Conservation (phyloP, 805 yeast species). For the Candida ovalis region DNA sequence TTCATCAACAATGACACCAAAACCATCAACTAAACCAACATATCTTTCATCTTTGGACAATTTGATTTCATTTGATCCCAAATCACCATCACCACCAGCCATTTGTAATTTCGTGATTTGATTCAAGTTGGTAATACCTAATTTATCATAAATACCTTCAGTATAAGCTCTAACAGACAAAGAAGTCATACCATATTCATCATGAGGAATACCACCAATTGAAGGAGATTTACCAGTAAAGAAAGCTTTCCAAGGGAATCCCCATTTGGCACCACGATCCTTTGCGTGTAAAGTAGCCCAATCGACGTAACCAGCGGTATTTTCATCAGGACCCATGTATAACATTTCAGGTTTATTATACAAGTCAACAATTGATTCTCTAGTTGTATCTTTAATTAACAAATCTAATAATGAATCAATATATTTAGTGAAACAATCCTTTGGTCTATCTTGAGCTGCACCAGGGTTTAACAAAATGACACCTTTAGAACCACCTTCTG, state of each 20-base stretch:
- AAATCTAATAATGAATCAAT: constrained; percentile 88
- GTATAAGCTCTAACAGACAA: constrained; percentile 90
- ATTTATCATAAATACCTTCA: constrained; percentile 79
- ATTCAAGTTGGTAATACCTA: constrained; percentile 51
- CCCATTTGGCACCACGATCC: constrained; percentile 87
- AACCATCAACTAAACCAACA: constrained; percentile 89
- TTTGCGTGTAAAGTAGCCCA: constrained; percentile 98
- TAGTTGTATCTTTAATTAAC: constrained; percentile 64
- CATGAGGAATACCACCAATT: constrained; percentile 97
- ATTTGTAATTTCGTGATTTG: constrained; percentile 82
- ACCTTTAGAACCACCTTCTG: constrained; percentile 99
- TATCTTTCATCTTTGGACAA: constrained; percentile 80
- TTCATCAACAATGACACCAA: constrained; percentile 93
- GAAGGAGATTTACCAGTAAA: constrained; percentile 92
- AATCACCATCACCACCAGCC: constrained; percentile 99
- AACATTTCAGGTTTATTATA: constrained; percentile 83
- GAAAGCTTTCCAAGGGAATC: constrained; percentile 82
- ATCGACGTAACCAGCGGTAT: constrained; percentile 91
- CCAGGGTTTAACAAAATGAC: constrained; percentile 79
- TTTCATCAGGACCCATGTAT: constrained; percentile 99
- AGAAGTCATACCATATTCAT: constrained; percentile 96
- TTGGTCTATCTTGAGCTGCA: constrained; percentile 71
- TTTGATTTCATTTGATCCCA: constrained; percentile 92
- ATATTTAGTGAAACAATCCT: constrained; percentile 85
- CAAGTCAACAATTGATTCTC: constrained; percentile 81